Conservation (phyloP, 306 rosid genomes). For the Rosa lucieae region DNA sequence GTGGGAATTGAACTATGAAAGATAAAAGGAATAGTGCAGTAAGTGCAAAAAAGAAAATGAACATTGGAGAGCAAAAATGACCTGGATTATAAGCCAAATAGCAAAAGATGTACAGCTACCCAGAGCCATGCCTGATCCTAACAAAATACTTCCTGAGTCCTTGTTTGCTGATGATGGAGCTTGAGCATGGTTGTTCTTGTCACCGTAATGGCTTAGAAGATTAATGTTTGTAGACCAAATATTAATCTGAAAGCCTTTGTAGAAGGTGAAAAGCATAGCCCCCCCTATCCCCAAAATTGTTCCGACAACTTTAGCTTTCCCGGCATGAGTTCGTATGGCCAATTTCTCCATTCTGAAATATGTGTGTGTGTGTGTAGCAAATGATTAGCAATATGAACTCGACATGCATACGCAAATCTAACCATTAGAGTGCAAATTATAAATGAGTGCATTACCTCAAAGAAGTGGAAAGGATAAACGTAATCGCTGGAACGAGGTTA, state of each 20-base stretch:
- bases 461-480: conserved; percentile 10
- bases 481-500: conserved; percentile 18
- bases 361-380: background rate
- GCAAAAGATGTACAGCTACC: conserved; percentile 9
- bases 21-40: background rate
- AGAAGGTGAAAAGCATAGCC: conserved; percentile 26
- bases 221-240: conserved; percentile 7
- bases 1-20: background rate
- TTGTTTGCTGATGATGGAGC: background rate
- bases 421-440: background rate
- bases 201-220: background rate
- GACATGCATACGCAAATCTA: background rate
- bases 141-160: background rate
- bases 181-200: background rate
- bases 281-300: conserved; percentile 26
- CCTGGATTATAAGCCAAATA: conserved; percentile 27
- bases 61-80: background rate
- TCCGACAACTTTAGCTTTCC: conserved; percentile 16
- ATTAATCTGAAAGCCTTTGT: conserved; percentile 9
- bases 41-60: background rate
- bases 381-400: background rate
- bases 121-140: conserved; percentile 5
- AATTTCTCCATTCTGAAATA: conserved; percentile 19
- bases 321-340: background rate
- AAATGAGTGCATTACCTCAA: conserved; percentile 6